phyloP scores from a whole-genome alignment of 2,329 filamentous ascomycete genomes.

The Epichloe elymi region DNA sequence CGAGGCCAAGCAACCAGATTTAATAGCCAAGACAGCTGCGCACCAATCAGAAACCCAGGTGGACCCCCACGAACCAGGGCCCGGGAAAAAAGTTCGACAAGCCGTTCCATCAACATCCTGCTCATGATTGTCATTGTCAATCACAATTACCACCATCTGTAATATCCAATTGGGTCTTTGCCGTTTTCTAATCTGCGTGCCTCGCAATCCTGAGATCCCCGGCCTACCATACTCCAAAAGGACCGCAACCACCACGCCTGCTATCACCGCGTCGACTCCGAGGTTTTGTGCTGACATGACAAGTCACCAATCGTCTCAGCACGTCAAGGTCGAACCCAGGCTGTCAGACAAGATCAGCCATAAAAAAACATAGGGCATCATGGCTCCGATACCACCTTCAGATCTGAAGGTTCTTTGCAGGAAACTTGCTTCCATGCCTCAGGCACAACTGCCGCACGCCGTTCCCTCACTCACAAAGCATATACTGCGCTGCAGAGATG shows the following conservation, averaged over 20 bases:
- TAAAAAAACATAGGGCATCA: background rate
- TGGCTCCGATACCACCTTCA: slow-evolving; percentile 23
- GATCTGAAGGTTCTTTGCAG: slow-evolving; percentile 54
- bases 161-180: background rate
- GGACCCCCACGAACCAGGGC: slow-evolving; percentile 12
- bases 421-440: slow-evolving; percentile 56
- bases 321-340: background rate
- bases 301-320: background rate
- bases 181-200: background rate
- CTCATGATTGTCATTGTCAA: no score
- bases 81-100: slow-evolving; percentile 15
- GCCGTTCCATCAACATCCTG: no score
- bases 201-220: background rate
- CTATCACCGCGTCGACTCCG: background rate
- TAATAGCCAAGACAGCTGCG: background rate
- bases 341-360: background rate
- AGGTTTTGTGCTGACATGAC: background rate
- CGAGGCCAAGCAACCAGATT: no score
- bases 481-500: slow-evolving; percentile 40
- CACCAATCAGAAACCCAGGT: slow-evolving; percentile 14
- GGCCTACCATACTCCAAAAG: no score
- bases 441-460: slow-evolving; percentile 60
- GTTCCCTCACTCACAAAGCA: slow-evolving; percentile 55
- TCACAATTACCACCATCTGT: background rate
- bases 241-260: background rate